Evolutionary conservation across 345 rosid species (phyloP).

Genomic region (Dimocarpus longan): DNA sequence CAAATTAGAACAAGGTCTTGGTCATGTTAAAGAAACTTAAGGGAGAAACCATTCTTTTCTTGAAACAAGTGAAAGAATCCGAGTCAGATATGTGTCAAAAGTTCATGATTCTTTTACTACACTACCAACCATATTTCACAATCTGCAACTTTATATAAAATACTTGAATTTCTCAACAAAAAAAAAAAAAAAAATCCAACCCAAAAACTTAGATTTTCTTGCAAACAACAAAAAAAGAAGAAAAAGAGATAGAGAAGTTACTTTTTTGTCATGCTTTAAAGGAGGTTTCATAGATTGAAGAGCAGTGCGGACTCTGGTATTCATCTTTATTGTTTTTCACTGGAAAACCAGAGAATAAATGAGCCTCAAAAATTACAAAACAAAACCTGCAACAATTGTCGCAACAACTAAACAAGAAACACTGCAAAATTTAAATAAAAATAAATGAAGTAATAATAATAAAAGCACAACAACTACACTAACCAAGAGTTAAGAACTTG

Average conservation of each 20-base stretch:
- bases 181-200: neutral
- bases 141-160: constrained; percentile 11
- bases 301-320: constrained; percentile 68
- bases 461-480: neutral
- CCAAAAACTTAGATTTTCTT: neutral
- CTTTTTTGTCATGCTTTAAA: constrained; percentile 50
- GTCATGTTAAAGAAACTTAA: constrained; percentile 8
- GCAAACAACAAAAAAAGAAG: neutral
- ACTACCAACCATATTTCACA: constrained; percentile 29
- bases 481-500: too few relatives aligned
- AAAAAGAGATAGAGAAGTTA: constrained; percentile 34
- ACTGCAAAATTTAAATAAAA: neutral
- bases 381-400: neutral
- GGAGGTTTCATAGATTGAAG: constrained; percentile 74
- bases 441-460: neutral
- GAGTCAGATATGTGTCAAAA: constrained; percentile 57
- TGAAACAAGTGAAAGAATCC: constrained; percentile 59
- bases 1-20: constrained; percentile 11
- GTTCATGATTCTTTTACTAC: constrained; percentile 25
- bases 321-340: constrained; percentile 48
- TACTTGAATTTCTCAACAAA: constrained; percentile 25
- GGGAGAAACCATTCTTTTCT: constrained; percentile 54
- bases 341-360: constrained; percentile 30
- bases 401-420: neutral
- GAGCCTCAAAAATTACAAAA: constrained; percentile 29